Conservation (phyloP, 176 grass and related monocot species). For the Zoysia japonica region DNA sequence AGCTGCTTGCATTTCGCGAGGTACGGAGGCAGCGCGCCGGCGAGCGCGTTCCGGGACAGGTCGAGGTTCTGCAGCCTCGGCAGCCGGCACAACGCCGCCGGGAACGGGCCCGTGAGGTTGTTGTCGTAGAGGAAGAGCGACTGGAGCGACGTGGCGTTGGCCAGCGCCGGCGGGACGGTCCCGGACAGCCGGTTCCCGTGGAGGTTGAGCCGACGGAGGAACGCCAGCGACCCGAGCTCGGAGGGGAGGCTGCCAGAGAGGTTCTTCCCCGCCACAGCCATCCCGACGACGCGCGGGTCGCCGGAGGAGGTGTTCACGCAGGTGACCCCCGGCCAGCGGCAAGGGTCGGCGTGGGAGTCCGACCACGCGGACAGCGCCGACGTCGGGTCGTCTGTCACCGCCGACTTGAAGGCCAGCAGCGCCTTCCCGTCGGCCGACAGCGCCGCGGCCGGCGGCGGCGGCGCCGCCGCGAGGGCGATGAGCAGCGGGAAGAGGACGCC, state of each 20-base stretch:
- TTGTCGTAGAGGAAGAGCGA: slow-evolving; percentile 85
- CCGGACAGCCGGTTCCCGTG: slow-evolving; percentile 69
- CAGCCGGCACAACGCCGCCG: slow-evolving; percentile 50
- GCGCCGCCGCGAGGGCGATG: not conserved
- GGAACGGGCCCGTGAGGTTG: slow-evolving; percentile 51
- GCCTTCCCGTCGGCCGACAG: slow-evolving; percentile 67
- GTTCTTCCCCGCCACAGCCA: slow-evolving; percentile 73
- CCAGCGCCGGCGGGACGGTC: slow-evolving; percentile 39
- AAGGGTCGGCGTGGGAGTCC: slow-evolving; percentile 55
- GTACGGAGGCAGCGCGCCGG: slow-evolving; percentile 35
- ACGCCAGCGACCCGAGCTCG: slow-evolving; percentile 52
- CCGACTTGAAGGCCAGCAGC: slow-evolving; percentile 72
- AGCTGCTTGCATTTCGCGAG: slow-evolving; percentile 54
- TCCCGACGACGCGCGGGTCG: slow-evolving; percentile 54
- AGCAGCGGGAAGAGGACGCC: not conserved
- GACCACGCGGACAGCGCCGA: slow-evolving; percentile 55
- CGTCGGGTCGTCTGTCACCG: slow-evolving; percentile 71
- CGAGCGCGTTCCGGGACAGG: slow-evolving; percentile 63
- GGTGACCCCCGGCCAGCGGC: slow-evolving; percentile 59
- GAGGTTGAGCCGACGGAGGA: slow-evolving; percentile 81
- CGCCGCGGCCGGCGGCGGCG: slow-evolving; percentile 9
- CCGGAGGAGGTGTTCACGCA: slow-evolving; percentile 62
- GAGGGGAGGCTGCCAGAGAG: slow-evolving; percentile 61
- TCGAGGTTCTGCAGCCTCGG: slow-evolving; percentile 75
- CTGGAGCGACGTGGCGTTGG: slow-evolving; percentile 73